A percentile compares a stretch with the other conserved stretches of the same genome.
Evolutionary conservation across 192 early-diverging fungal genomes (phyloP).

Genomic region (Mortierella hygrophila): DNA sequence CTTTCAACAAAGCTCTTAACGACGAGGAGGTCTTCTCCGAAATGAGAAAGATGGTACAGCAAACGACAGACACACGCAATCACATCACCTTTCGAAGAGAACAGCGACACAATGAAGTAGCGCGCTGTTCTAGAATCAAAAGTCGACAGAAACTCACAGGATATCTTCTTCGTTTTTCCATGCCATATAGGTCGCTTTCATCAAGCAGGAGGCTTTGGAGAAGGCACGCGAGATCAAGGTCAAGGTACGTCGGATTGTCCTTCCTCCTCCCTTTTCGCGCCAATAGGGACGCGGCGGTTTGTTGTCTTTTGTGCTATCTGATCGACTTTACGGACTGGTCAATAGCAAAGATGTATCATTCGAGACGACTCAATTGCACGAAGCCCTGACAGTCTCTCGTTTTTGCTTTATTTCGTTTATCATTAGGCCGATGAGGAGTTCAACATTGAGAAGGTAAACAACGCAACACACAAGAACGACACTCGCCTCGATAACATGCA

Average conservation of each 20-base stretch:
- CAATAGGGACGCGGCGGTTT: not conserved
- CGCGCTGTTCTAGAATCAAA: not conserved
- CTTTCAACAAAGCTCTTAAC: slow-evolving; percentile 79
- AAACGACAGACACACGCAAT: no score
- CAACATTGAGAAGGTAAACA: slow-evolving; percentile 95
- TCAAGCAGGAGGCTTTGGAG: slow-evolving; percentile 98
- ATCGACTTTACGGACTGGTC: not conserved
- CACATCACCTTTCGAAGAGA: not conserved
- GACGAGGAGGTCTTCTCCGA: slow-evolving; percentile 96
- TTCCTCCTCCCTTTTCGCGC: not conserved
- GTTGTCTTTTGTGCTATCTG: not conserved
- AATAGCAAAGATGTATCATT: not conserved
- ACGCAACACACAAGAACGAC: not conserved
- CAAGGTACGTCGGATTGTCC: slow-evolving; percentile 64
- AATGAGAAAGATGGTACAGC: slow-evolving; percentile 97
- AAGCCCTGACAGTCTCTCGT: not conserved
- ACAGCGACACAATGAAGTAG: not conserved
- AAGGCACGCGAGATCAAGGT: slow-evolving; percentile 99
- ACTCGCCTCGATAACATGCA: not conserved
- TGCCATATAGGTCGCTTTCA: slow-evolving; percentile 88
- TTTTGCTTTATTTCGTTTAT: not conserved
- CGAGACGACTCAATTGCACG: not conserved
- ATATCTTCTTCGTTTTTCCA: not conserved
- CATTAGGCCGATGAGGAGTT: slow-evolving; percentile 97
- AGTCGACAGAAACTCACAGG: not conserved